Evolutionary conservation across 1,284 basidiomycete genomes (phyloP), one percentile per base, ranked within the genome.

Genomic region (Rugosomyces carneus): DNA sequence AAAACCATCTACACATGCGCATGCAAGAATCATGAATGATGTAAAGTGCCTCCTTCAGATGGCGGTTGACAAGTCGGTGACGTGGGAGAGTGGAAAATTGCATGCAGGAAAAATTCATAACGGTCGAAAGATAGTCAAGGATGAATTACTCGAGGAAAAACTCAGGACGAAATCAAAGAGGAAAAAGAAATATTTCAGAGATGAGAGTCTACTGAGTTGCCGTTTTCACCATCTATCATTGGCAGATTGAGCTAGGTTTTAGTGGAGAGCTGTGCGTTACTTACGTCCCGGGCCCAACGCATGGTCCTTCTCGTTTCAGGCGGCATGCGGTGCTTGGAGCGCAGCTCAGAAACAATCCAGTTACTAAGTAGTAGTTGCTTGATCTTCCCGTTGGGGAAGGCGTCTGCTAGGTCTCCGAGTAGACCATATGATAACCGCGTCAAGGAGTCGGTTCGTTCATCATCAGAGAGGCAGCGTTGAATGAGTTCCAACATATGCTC

Each of bases 371-470:
- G 70, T 43, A 83, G 64, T 39, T 84, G 81, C 70, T 91, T 90
- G 62, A 96, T 78, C 57, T 93, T 78, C 26, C 86, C 85, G 51
- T 76, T 73, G 37, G 84, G 77, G 76, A 89, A 96, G 15, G 81
- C 77, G 59, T 93, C 90, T 1, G 93, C 94, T 37, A 99, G 73
- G 61, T 99, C 95, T 49, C 96, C 96, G 46, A 99, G 71, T 19
- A 96, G 74, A 29, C 93, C 93, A 52, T 89, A 84, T 3, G 80
- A 78, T 26, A 91, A 69, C 55, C 85, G 83, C 57, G 89, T 74
- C 42, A 93, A 74, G 1, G 79, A 65, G 56, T 98, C 95, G 3
- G 88, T 81, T 44, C 86, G 78, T 54, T 94, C 90, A 38, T 91
- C 88, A 56, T 98, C 93, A 8, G 72, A 71, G 37, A 94, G 72